Evolutionary conservation across 345 rosid genomes (phyloP).

Genomic region (Psidium friedrichsthalianum): DNA sequence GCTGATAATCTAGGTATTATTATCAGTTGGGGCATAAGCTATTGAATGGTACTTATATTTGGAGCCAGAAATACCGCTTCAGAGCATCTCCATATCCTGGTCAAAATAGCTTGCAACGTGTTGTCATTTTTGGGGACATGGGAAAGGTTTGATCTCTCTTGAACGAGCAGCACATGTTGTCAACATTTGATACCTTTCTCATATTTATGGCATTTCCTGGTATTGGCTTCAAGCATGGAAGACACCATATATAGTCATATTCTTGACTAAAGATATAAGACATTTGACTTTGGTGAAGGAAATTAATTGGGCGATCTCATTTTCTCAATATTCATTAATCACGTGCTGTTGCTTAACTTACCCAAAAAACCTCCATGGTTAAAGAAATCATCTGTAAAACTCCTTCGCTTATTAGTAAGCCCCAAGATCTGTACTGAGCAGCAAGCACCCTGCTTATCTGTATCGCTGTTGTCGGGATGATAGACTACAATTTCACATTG

Average conservation of each 20-base stretch:
- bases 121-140: slow-evolving; percentile 80
- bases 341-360: not conserved
- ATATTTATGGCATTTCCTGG: not conserved
- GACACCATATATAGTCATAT: not conserved
- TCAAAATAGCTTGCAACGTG: slow-evolving; percentile 73
- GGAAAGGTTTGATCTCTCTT: slow-evolving; percentile 9
- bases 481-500: not conserved
- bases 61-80: slow-evolving; percentile 34
- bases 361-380: not conserved
- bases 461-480: not conserved
- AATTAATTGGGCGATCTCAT: not conserved
- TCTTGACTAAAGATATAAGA: not conserved
- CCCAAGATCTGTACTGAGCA: not conserved
- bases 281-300: not conserved
- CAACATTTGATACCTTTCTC: not conserved
- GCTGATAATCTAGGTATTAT: slow-evolving; percentile 10
- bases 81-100: slow-evolving; percentile 84
- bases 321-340: not conserved
- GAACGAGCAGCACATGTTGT: not conserved
- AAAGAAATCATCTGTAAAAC: not conserved
- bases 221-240: not conserved
- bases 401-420: not conserved
- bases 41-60: slow-evolving; percentile 5
- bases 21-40: slow-evolving; percentile 25
- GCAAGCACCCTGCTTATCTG: not conserved